Evolutionary conservation across 441 rosid species (phyloP).

Genomic region (Syzygium syzygioides): DNA sequence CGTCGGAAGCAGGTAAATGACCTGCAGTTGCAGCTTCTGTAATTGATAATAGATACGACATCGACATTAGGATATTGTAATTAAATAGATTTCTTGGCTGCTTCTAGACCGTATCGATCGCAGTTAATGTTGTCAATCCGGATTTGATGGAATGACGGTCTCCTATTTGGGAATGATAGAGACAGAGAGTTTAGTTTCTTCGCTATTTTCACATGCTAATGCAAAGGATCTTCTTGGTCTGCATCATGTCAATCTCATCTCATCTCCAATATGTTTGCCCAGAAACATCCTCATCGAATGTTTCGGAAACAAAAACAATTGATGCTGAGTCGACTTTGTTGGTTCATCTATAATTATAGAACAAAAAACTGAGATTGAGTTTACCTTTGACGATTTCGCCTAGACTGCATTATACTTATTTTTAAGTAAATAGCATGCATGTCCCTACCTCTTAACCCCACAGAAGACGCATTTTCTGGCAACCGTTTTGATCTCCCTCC

Average conservation of each 20-base stretch:
- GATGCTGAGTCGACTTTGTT: accelerated
- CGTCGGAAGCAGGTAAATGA: too few relatives aligned
- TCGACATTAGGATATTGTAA: not conserved
- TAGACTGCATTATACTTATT: not conserved
- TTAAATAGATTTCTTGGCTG: not conserved
- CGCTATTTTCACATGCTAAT: not conserved
- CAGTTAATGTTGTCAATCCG: not conserved
- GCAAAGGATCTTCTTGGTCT: not conserved
- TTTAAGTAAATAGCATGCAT: not conserved
- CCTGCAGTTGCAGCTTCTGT: too few relatives aligned
- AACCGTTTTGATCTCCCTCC: not conserved
- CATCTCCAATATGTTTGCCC: not conserved
- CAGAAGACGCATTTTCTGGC: not conserved
- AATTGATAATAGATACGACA: too few relatives aligned
- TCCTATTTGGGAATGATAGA: not conserved
- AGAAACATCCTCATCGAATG: not conserved
- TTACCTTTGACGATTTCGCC: accelerated
- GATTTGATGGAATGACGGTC: not conserved
- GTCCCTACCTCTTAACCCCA: not conserved
- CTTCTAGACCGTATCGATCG: not conserved
- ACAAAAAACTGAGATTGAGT: not conserved
- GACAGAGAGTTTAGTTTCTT: not conserved
- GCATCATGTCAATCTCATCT: not conserved
- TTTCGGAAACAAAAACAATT: not conserved
- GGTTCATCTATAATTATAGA: not conserved